These are phyloP conservation scores for Fusarium protoensiforme DNA, from an alignment of 2,329 filamentous ascomycete species.

Conservation along the genomic window DNA sequence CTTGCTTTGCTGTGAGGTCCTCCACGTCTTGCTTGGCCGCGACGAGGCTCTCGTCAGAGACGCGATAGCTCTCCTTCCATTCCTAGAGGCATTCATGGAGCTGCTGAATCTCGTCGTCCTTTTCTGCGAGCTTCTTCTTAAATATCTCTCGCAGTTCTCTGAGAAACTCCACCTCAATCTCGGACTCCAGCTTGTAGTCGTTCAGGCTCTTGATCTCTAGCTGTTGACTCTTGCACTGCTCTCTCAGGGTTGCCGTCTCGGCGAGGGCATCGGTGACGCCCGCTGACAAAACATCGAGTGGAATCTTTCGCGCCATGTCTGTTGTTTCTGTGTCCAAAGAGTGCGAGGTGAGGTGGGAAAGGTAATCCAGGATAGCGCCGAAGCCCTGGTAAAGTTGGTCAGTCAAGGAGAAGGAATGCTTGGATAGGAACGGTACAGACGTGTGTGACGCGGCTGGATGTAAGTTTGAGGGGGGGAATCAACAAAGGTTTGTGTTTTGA, in stretches of 20 bases:
- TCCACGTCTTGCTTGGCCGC: neutral
- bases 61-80: neutral
- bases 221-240: neutral
- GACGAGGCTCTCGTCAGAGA: neutral
- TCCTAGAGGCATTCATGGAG: neutral
- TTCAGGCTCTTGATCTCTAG: slow-evolving; percentile 1
- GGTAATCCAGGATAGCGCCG: neutral
- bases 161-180: neutral
- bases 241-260: neutral
- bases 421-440: neutral
- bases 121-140: neutral
- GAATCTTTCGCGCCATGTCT: neutral
- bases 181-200: neutral
- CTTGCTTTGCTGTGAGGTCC: neutral
- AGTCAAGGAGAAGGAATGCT: too few relatives aligned
- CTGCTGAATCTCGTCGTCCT: neutral
- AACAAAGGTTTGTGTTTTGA: neutral
- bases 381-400: neutral
- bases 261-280: neutral
- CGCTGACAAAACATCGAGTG: neutral
- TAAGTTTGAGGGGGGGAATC: neutral
- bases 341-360: neutral
- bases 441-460: neutral
- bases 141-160: neutral
- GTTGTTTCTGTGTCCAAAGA: neutral